phyloP scores from a whole-genome alignment of 768 basidiomycete species.

The Cubamyces sp. region DNA sequence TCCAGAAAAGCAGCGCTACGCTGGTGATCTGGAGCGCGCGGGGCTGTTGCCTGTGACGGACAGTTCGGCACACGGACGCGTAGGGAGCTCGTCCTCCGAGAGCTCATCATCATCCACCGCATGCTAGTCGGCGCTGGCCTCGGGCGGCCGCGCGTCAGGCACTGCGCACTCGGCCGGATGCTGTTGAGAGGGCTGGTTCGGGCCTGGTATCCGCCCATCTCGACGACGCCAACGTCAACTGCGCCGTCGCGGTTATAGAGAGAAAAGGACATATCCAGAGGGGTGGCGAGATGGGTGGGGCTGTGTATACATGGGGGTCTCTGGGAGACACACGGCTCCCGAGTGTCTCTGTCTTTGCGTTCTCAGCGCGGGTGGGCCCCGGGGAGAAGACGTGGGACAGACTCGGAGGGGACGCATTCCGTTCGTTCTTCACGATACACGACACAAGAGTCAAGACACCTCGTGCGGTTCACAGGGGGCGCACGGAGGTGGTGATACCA shows the following conservation, averaged over 20 bases:
- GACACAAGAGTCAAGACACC: conserved; percentile 2
- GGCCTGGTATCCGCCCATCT: background rate
- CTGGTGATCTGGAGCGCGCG: conserved; percentile 40
- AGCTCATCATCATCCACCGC: conserved; percentile 17
- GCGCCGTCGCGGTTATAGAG: background rate
- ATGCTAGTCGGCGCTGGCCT: conserved; percentile 2
- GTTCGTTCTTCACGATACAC: background rate
- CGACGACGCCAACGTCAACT: background rate
- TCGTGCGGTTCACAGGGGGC: conserved; percentile 16
- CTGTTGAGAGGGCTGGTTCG: background rate
- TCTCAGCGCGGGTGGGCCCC: background rate
- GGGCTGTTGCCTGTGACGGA: conserved; percentile 27
- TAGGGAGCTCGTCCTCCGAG: conserved; percentile 20
- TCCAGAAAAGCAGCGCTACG: conserved; percentile 51
- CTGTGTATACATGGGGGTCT: background rate
- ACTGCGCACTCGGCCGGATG: conserved; percentile 3
- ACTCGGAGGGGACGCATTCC: conserved; percentile 6
- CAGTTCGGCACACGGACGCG: conserved; percentile 8
- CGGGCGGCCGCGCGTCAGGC: conserved; percentile 15
- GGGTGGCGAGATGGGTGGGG: background rate
- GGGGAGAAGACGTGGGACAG: conserved; percentile 7
- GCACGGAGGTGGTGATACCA: conserved; percentile 16
- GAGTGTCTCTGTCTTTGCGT: background rate
- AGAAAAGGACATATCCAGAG: background rate
- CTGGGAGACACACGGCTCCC: background rate